Conservation (phyloP, 140 eudicot species). For the Ambrosia hybrid region DNA sequence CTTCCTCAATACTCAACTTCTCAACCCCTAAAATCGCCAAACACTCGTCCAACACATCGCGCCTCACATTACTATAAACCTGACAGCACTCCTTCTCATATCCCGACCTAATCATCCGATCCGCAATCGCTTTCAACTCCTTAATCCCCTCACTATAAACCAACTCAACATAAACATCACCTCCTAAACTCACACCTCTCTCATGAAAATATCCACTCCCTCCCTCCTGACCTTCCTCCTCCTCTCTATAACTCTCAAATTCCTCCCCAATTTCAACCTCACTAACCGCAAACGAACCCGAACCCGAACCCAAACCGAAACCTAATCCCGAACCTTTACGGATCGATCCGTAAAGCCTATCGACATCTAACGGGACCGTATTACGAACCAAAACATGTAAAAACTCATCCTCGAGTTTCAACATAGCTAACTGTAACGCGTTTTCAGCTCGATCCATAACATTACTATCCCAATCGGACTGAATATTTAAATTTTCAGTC, state of each 20-base stretch:
- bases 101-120: constrained; percentile 78
- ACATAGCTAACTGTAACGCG: constrained; percentile 86
- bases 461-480: constrained; percentile 25
- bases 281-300: constrained; percentile 38
- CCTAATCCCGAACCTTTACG: constrained; percentile 33
- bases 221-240: not conserved
- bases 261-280: constrained; percentile 46
- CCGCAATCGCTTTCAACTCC: constrained; percentile 68
- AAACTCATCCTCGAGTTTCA: constrained; percentile 84
- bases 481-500: constrained; percentile 45
- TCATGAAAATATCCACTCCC: constrained; percentile 39
- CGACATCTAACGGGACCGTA: constrained; percentile 57
- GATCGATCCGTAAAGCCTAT: constrained; percentile 57
- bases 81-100: constrained; percentile 92
- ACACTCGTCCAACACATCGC: constrained; percentile 81
- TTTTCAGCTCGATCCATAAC: constrained; percentile 16
- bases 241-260: constrained; percentile 17
- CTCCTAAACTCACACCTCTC: constrained; percentile 69
- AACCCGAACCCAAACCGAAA: not conserved
- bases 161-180: constrained; percentile 66
- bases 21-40: constrained; percentile 73
- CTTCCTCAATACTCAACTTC: constrained; percentile 86
- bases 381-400: constrained; percentile 53
- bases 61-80: constrained; percentile 66
- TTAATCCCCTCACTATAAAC: constrained; percentile 53